phyloP scores from a whole-genome alignment of 495 filamentous ascomycete species.

The Mytilinidion resinicola region DNA sequence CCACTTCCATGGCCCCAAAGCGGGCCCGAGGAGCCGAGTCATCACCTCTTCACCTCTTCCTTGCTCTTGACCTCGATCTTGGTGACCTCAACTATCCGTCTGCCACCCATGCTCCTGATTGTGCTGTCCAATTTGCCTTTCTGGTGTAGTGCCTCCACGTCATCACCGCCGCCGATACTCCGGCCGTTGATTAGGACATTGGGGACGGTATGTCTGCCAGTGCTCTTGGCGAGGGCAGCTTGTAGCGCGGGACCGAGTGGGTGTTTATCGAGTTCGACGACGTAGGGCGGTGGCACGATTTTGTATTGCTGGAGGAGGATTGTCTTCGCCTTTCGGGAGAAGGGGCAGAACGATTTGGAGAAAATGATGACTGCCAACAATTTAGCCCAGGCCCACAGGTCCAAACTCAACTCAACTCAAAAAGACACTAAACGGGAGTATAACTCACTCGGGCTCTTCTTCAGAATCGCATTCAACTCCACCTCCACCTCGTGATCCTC shows the following conservation, averaged over 20 bases:
- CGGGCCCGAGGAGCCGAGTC: not conserved
- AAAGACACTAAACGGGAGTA: too few relatives aligned
- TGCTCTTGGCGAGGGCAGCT: conserved; percentile 57
- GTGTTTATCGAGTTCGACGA: conserved; percentile 87
- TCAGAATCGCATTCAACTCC: conserved; percentile 69
- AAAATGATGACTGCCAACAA: conserved; percentile 72
- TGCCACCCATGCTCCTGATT: conserved; percentile 66
- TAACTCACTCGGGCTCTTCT: conserved; percentile 69
- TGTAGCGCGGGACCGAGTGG: conserved; percentile 67
- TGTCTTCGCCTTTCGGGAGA: conserved; percentile 72
- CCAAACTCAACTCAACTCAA: too few relatives aligned
- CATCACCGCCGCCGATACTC: conserved; percentile 87
- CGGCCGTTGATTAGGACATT: conserved; percentile 83
- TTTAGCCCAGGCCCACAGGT: too few relatives aligned
- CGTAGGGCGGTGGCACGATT: conserved; percentile 73
- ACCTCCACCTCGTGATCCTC: conserved; percentile 53
- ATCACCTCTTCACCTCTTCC: conserved; percentile 2
- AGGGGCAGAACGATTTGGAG: conserved; percentile 87
- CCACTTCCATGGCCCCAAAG: too few relatives aligned
- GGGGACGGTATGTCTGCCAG: conserved; percentile 79
- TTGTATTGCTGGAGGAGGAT: conserved; percentile 75
- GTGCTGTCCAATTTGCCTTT: conserved; percentile 64
- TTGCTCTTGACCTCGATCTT: conserved; percentile 5
- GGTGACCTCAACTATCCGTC: conserved; percentile 46
- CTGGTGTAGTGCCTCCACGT: conserved; percentile 65